Percentiles rank a stretch among this genome's conserved stretches.
Evolutionary conservation across 1,284 basidiomycete genomes (phyloP).

Genomic region (Cutaneotrichosporon cyanovorans): DNA sequence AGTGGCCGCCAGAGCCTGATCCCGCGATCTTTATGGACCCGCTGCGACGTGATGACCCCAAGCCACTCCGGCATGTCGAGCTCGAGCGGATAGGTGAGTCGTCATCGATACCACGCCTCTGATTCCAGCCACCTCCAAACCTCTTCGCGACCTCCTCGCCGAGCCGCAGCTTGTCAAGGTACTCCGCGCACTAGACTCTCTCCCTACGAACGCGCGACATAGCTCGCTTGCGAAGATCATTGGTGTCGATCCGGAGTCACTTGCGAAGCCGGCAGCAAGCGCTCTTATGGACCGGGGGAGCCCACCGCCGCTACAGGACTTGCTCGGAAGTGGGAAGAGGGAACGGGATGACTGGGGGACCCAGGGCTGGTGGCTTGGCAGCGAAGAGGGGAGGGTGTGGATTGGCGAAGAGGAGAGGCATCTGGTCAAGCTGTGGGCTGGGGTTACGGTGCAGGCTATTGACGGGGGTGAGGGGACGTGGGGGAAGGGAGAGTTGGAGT

Average conservation of each 20-base stretch:
- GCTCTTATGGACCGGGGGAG: slow-evolving; percentile 25
- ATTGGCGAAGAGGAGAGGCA: slow-evolving; percentile 34
- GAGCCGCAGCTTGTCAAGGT: slow-evolving; percentile 26
- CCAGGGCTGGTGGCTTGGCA: slow-evolving; percentile 33
- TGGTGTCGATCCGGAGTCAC: slow-evolving; percentile 26
- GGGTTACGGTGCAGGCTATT: slow-evolving; percentile 29
- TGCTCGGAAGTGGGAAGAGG: slow-evolving; percentile 11
- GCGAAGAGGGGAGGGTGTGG: slow-evolving; percentile 27
- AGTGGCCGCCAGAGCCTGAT: slow-evolving; percentile 43
- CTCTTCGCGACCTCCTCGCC: slow-evolving; percentile 31
- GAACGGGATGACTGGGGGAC: slow-evolving; percentile 14
- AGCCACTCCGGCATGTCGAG: slow-evolving; percentile 38
- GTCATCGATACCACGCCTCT: not conserved
- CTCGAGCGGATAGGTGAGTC: slow-evolving; percentile 40
- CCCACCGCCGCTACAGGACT: slow-evolving; percentile 34
- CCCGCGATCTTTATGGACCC: slow-evolving; percentile 37
- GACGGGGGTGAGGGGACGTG: slow-evolving; percentile 28
- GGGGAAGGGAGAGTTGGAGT: slow-evolving; percentile 30
- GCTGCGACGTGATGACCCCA: slow-evolving; percentile 39
- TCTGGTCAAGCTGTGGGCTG: slow-evolving; percentile 34
- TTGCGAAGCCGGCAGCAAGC: slow-evolving; percentile 20
- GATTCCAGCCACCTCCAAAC: slow-evolving; percentile 29
- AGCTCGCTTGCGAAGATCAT: slow-evolving; percentile 28
- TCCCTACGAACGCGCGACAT: slow-evolving; percentile 18
- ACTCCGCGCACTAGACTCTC: slow-evolving; percentile 30